phyloP scores from a whole-genome alignment of 2,329 filamentous ascomycete genomes.

The Phialophora macrospora region DNA sequence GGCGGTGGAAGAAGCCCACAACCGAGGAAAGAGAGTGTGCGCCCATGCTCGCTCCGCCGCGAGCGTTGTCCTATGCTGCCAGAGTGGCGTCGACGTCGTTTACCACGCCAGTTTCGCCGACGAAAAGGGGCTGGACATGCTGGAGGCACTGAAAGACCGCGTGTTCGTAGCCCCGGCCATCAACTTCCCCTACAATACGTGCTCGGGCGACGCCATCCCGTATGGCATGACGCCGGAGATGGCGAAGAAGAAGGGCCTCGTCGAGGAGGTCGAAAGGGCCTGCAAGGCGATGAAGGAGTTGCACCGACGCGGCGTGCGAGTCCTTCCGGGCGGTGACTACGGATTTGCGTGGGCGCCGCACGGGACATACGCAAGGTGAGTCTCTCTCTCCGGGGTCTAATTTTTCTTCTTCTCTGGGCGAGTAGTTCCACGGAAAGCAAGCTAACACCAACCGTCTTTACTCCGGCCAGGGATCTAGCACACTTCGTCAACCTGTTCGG shows the following conservation, averaged over 20 bases:
- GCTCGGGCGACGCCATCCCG: slow-evolving; percentile 17
- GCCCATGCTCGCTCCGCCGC: slow-evolving; percentile 10
- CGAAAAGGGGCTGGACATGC: slow-evolving; percentile 18
- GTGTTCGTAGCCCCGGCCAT: slow-evolving; percentile 14
- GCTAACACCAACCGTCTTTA: not conserved
- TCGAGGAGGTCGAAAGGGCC: slow-evolving; percentile 14
- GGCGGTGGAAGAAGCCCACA: slow-evolving; percentile 20
- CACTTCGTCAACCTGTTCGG: slow-evolving; percentile 24
- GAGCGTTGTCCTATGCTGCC: slow-evolving; percentile 7
- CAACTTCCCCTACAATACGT: slow-evolving; percentile 20
- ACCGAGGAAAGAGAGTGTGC: slow-evolving; percentile 19
- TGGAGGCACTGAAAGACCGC: slow-evolving; percentile 15
- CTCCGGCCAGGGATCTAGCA: slow-evolving; percentile 2
- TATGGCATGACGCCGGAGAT: slow-evolving; percentile 22
- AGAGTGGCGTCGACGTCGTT: slow-evolving; percentile 12
- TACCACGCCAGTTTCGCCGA: slow-evolving; percentile 22
- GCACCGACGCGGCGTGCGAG: slow-evolving; percentile 18
- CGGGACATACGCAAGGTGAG: slow-evolving; percentile 16
- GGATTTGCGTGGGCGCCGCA: slow-evolving; percentile 21
- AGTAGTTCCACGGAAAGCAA: not conserved
- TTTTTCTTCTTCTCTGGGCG: too few relatives aligned
- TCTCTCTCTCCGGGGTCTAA: too few relatives aligned
- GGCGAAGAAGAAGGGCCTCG: slow-evolving; percentile 19
- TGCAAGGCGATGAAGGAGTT: slow-evolving; percentile 21
- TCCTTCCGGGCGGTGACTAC: slow-evolving; percentile 19